phyloP scores from a whole-genome alignment of 2,329 filamentous ascomycete species.

The Fusarium odoratissimum region DNA sequence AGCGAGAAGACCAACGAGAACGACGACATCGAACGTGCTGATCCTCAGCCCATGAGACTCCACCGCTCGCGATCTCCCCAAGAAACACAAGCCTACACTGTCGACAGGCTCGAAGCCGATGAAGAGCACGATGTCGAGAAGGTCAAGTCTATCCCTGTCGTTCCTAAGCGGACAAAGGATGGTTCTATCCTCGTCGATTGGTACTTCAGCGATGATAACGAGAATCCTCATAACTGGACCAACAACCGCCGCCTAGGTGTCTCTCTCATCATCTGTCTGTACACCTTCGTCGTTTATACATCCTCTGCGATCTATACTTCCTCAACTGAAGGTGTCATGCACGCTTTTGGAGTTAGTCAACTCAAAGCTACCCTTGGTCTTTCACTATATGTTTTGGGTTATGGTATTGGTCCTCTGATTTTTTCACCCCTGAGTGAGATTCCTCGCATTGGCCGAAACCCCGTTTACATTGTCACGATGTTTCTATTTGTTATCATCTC shows the following conservation, averaged over 20 bases:
- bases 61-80: constrained; percentile 41
- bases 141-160: constrained; percentile 60
- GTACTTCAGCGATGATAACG: constrained; percentile 66
- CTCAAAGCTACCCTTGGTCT: constrained; percentile 67
- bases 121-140: constrained; percentile 54
- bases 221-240: constrained; percentile 68
- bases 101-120: constrained; percentile 45
- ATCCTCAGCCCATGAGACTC: constrained; percentile 22
- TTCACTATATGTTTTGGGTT: constrained; percentile 72
- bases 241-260: constrained; percentile 56
- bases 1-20: constrained; percentile 14
- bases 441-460: constrained; percentile 73
- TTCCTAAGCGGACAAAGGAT: constrained; percentile 61
- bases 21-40: constrained; percentile 25
- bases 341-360: constrained; percentile 63
- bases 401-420: constrained; percentile 72
- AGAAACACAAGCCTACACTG: constrained; percentile 38
- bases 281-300: constrained; percentile 70
- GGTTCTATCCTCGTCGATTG: constrained; percentile 65
- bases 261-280: constrained; percentile 61
- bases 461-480: constrained; percentile 75
- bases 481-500: constrained; percentile 75
- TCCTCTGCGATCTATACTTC: constrained; percentile 61
- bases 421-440: constrained; percentile 76
- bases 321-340: constrained; percentile 60